Percentiles rank a stretch among this genome's conserved stretches.
These are phyloP conservation scores for Irpex sp. DNA, from an alignment of 1,284 basidiomycete species.

Conservation along the genomic window DNA sequence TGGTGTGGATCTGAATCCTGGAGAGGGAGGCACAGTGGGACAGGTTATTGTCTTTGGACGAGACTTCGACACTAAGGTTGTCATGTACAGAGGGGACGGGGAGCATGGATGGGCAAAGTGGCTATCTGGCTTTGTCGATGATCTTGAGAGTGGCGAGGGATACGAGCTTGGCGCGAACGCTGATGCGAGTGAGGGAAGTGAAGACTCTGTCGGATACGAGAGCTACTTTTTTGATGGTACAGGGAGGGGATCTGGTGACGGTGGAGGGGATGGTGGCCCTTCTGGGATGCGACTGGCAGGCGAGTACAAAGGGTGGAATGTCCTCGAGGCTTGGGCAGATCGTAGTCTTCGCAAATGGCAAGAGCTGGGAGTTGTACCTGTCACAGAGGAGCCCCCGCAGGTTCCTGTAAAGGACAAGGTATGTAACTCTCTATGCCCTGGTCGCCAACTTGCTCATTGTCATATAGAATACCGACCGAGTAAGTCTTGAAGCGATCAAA, in stretches of 20 bases:
- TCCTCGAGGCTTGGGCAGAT: conserved; percentile 90
- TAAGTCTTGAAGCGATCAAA: conserved; percentile 22
- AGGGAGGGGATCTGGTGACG: conserved; percentile 71
- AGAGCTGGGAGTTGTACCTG: conserved; percentile 67
- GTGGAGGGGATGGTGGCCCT: conserved; percentile 66
- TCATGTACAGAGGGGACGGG: conserved; percentile 90
- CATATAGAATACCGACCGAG: conserved; percentile 22
- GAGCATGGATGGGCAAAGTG: conserved; percentile 93
- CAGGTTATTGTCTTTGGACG: conserved; percentile 98
- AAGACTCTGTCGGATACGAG: conserved; percentile 85
- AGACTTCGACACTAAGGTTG: conserved; percentile 98
- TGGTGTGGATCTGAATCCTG: conserved; percentile 92
- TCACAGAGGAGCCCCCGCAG: conserved; percentile 22
- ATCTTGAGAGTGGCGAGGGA: conserved; percentile 86
- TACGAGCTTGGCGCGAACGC: conserved; percentile 67
- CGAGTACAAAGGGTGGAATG: conserved; percentile 87
- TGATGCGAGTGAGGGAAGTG: conserved; percentile 58
- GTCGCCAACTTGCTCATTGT: not conserved
- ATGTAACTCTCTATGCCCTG: not conserved
- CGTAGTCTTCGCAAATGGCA: conserved; percentile 82
- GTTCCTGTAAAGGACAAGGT: conserved; percentile 49
- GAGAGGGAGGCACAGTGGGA: conserved; percentile 70
- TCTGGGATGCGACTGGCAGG: conserved; percentile 71
- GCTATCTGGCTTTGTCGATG: conserved; percentile 91
- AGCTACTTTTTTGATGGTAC: conserved; percentile 81